Percentiles rank a stretch among this genome's conserved stretches.
Conservation (phyloP, 2,329 filamentous ascomycete species). For the Aureobasidium musti region DNA sequence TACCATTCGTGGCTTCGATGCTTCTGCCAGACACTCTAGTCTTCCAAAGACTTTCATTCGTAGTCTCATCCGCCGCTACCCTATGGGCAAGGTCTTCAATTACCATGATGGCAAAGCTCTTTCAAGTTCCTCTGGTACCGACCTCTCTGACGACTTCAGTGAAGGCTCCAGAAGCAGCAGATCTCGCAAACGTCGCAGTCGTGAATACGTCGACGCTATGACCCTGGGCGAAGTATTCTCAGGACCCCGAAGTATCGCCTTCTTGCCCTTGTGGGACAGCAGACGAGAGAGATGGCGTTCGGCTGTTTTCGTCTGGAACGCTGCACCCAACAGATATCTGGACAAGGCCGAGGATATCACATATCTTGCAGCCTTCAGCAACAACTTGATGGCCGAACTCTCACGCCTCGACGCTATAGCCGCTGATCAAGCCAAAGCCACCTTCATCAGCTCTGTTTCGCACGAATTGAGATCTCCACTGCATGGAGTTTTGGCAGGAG, state of each 20-base stretch:
- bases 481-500: conserved; percentile 53
- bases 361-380: conserved; percentile 44
- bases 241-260: conserved; percentile 51
- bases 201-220: conserved; percentile 23
- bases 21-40: conserved; percentile 23
- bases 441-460: conserved; percentile 54
- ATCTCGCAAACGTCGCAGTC: conserved; percentile 20
- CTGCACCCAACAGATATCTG: conserved; percentile 44
- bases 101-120: conserved; percentile 33
- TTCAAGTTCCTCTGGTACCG: conserved; percentile 33
- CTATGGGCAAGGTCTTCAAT: conserved; percentile 37
- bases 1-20: conserved; percentile 30
- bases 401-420: conserved; percentile 43
- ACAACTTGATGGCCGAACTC: conserved; percentile 45
- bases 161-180: background rate
- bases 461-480: conserved; percentile 55
- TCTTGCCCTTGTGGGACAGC: conserved; percentile 54
- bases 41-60: conserved; percentile 30
- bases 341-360: conserved; percentile 43
- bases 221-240: conserved; percentile 39
- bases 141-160: background rate
- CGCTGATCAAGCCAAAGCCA: conserved; percentile 52
- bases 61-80: conserved; percentile 34
- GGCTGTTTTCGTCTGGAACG: conserved; percentile 45
- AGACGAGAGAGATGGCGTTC: conserved; percentile 29